Conservation (phyloP, 495 filamentous ascomycete genomes). For the Aspergillus leporis region DNA sequence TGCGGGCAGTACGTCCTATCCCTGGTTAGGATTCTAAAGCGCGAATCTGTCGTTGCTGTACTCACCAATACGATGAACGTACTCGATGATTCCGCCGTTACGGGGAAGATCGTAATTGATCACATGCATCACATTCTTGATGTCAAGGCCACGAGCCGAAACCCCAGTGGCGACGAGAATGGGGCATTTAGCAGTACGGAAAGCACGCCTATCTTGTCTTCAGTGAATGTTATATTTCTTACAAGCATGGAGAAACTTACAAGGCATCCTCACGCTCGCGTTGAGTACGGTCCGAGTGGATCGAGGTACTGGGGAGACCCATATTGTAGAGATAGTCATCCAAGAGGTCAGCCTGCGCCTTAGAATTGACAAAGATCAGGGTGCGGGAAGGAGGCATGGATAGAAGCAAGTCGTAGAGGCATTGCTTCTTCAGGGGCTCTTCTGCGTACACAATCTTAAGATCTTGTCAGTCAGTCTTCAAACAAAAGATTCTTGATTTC, state of each 20-base stretch:
- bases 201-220: conserved; percentile 60
- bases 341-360: conserved; percentile 70
- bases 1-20: conserved; percentile 86
- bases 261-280: conserved; percentile 90
- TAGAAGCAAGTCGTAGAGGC: conserved; percentile 71
- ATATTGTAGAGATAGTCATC: conserved; percentile 86
- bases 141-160: conserved; percentile 86
- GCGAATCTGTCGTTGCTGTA: background rate
- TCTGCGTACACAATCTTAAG: conserved; percentile 62
- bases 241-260: conserved; percentile 45
- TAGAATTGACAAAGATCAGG: conserved; percentile 87
- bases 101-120: conserved; percentile 89
- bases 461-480: conserved; percentile 3
- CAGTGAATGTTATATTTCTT: background rate
- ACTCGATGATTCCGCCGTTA: conserved; percentile 89
- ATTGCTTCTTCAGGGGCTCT: conserved; percentile 60
- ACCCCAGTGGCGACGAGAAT: conserved; percentile 85
- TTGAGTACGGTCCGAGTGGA: conserved; percentile 86
- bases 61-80: conserved; percentile 89
- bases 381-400: conserved; percentile 72
- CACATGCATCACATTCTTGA: conserved; percentile 82
- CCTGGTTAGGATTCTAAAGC: background rate
- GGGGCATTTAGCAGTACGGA: conserved; percentile 70
- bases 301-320: conserved; percentile 77
- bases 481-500: background rate